phyloP scores from a whole-genome alignment of 305 asterid species.

The Solanum hybrid region DNA sequence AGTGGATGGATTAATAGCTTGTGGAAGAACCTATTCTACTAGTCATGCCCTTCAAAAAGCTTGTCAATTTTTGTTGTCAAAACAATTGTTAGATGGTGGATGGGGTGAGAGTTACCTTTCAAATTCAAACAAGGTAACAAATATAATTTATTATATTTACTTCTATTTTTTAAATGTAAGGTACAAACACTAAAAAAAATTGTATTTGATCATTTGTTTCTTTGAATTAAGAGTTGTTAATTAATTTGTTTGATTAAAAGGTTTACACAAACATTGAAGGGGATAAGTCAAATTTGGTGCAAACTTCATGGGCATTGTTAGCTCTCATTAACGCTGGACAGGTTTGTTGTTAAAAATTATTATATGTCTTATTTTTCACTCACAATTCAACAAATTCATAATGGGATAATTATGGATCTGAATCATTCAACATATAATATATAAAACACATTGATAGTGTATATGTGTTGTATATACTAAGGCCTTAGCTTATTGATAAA shows the following conservation, averaged over 20 bases:
- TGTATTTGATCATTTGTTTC: background rate
- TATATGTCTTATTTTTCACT: background rate
- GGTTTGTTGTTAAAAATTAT: conserved; percentile 8
- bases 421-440: background rate
- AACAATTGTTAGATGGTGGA: conserved; percentile 50
- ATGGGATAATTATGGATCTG: background rate
- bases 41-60: conserved; percentile 28
- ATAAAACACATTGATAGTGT: background rate
- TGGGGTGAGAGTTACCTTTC: conserved; percentile 68
- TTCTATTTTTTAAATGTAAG: background rate
- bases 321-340: conserved; percentile 45
- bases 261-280: conserved; percentile 36
- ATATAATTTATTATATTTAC: background rate
- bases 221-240: background rate
- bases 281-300: conserved; percentile 38
- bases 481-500: background rate
- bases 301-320: conserved; percentile 52
- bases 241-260: conserved; percentile 9
- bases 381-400: background rate
- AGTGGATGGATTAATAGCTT: conserved; percentile 32
- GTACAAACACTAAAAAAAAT: background rate
- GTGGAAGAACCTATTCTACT: conserved; percentile 32
- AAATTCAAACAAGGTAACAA: conserved; percentile 33
- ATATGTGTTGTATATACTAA: too few relatives aligned
- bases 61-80: conserved; percentile 31